Evolutionary conservation across 2,329 filamentous ascomycete genomes (phyloP).

Genomic region (Exophiala viscosa): DNA sequence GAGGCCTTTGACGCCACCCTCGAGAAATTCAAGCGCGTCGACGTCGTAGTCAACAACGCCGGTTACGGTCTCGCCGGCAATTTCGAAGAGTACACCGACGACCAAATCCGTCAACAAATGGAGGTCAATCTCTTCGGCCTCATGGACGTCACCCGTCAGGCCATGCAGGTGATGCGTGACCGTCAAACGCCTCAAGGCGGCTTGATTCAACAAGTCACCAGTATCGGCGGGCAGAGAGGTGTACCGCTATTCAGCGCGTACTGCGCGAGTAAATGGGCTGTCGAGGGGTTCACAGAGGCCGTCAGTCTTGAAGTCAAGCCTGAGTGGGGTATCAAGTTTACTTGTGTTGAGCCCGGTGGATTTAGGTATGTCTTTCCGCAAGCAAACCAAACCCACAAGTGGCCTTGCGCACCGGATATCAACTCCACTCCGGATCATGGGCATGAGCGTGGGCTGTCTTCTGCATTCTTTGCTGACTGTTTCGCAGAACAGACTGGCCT

Average conservation of each 20-base stretch:
- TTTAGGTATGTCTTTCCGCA: slow-evolving; percentile 18
- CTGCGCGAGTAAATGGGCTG: slow-evolving; percentile 43
- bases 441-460: too few relatives aligned
- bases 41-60: slow-evolving; percentile 61
- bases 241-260: slow-evolving; percentile 39
- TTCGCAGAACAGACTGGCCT: slow-evolving; percentile 28
- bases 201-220: slow-evolving; percentile 54
- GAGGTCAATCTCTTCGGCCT: slow-evolving; percentile 60
- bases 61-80: slow-evolving; percentile 55
- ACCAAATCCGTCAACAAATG: slow-evolving; percentile 51
- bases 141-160: slow-evolving; percentile 47
- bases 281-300: slow-evolving; percentile 49
- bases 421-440: too few relatives aligned
- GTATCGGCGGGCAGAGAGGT: slow-evolving; percentile 46
- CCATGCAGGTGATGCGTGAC: slow-evolving; percentile 30
- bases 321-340: slow-evolving; percentile 42
- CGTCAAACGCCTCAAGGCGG: slow-evolving; percentile 41
- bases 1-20: slow-evolving; percentile 41
- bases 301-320: slow-evolving; percentile 43
- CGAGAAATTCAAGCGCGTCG: slow-evolving; percentile 52
- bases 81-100: slow-evolving; percentile 51
- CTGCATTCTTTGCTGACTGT: too few relatives aligned
- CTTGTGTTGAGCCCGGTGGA: slow-evolving; percentile 30
- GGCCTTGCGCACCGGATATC: too few relatives aligned
- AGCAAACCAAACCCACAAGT: too few relatives aligned